A percentile compares a stretch with the other conserved stretches of the same genome.
phyloP scores from a whole-genome alignment of 1,284 basidiomycete species.

The Tilletia indica region DNA sequence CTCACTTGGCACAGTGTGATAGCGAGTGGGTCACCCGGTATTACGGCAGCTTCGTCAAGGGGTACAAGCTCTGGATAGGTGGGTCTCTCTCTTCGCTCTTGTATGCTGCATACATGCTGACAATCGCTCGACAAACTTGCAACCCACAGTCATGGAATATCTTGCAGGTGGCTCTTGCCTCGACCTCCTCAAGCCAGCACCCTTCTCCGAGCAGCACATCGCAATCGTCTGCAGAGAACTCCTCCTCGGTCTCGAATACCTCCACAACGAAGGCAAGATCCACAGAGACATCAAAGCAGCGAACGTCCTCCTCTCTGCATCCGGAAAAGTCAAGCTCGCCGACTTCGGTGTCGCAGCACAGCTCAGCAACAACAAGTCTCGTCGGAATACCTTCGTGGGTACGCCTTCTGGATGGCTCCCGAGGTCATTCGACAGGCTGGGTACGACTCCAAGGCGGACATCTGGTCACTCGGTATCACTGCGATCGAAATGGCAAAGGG shows the following conservation, averaged over 20 bases:
- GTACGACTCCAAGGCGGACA: conserved; percentile 59
- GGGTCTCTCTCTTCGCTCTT: conserved; percentile 18
- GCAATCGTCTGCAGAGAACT: conserved; percentile 91
- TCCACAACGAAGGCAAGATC: conserved; percentile 90
- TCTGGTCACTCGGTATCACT: conserved; percentile 59
- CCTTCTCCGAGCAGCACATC: conserved; percentile 86
- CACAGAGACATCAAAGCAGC: conserved; percentile 99
- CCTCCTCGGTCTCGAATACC: conserved; percentile 87
- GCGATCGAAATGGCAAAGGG: conserved; percentile 60
- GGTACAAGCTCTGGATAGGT: conserved; percentile 93
- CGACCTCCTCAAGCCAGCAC: conserved; percentile 85
- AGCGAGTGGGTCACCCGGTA: conserved; percentile 94
- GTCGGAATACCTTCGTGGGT: conserved; percentile 84
- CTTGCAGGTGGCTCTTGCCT: conserved; percentile 96
- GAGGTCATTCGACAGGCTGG: conserved; percentile 96
- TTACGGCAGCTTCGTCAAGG: conserved; percentile 92
- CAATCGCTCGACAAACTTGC: conserved; percentile 6
- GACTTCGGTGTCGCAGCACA: conserved; percentile 96
- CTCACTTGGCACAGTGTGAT: conserved; percentile 89
- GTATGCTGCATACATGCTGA: neutral
- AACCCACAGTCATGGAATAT: conserved; percentile 82
- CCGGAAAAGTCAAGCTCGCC: conserved; percentile 91
- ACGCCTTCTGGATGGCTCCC: conserved; percentile 99
- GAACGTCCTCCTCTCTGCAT: conserved; percentile 84
- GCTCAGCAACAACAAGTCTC: conserved; percentile 70